Conservation (phyloP, 768 basidiomycete genomes). For the Neoboletus magnificus region DNA sequence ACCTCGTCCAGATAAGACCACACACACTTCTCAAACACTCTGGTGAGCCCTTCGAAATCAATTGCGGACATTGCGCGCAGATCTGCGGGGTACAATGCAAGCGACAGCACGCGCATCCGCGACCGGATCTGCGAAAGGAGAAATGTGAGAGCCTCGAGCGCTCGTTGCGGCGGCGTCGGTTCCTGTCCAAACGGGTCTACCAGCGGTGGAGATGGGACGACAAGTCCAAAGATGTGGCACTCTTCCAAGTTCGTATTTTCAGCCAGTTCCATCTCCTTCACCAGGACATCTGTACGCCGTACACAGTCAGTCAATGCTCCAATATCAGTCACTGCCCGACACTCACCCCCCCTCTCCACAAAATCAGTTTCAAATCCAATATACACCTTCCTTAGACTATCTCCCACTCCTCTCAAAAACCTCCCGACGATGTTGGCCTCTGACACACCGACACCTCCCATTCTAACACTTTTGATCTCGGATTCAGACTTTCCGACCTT, state of each 20-base stretch:
- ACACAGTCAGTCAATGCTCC: slow-evolving; percentile 6
- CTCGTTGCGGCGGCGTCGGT: slow-evolving; percentile 3
- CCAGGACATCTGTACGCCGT: slow-evolving; percentile 18
- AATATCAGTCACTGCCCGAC: not conserved
- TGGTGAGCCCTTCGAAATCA: slow-evolving; percentile 29
- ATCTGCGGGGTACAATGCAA: slow-evolving; percentile 32
- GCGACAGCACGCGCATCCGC: slow-evolving; percentile 29
- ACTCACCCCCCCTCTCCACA: slow-evolving; percentile 29
- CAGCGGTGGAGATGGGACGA: slow-evolving; percentile 30
- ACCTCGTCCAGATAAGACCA: slow-evolving; percentile 28
- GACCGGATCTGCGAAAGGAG: slow-evolving; percentile 28
- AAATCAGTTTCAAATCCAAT: slow-evolving; percentile 32
- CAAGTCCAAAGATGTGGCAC: slow-evolving; percentile 32
- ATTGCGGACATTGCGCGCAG: slow-evolving; percentile 25
- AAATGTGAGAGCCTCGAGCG: slow-evolving; percentile 23
- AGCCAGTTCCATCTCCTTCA: slow-evolving; percentile 26
- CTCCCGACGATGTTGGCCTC: slow-evolving; percentile 27
- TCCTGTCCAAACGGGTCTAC: slow-evolving; percentile 21
- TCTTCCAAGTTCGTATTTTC: slow-evolving; percentile 26
- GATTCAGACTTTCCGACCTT: slow-evolving; percentile 3
- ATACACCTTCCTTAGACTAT: slow-evolving; percentile 22
- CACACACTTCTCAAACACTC: slow-evolving; percentile 19
- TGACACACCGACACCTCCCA: slow-evolving; percentile 26
- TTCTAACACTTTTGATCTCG: slow-evolving; percentile 22
- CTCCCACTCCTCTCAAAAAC: slow-evolving; percentile 23